Evolutionary conservation across 2,329 filamentous ascomycete genomes (phyloP), one percentile per base, ranked within the genome.

Genomic region (Ophiostoma ulmi): DNA sequence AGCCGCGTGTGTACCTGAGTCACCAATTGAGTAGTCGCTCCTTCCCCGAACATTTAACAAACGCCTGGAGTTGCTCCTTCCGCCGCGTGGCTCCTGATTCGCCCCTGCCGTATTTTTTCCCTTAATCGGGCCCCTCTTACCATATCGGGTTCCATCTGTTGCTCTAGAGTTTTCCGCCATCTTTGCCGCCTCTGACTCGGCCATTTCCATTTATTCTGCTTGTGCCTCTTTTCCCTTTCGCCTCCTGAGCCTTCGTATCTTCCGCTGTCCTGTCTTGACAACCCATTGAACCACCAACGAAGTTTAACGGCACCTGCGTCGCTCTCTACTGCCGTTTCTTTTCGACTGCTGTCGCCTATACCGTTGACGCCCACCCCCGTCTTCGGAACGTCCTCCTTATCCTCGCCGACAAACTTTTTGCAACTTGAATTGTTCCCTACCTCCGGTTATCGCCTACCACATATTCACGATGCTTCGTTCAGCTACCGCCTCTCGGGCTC

Each of bases 401-500:
- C n/a, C 39, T 36, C 63, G 20, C 2, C 63, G 63, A 65, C 63
- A 11, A 55, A 14, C 55, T 44, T n/a, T 22, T 20, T 68, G 70
- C 31, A 26, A 36, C 67, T 14, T 17, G 3, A 31, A 31, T 10
- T 35, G 11, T 20, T 22, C 8, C 72, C 73, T 48, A 10, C 31
- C 2, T 31, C 31, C 31, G 31, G 31, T 39, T 64, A 68, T 64
- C 22, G 64, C 68, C 11, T 22, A 14, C 26, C 26, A 63, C 58
- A 35, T 6, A 5, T 7, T 52, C 69, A 72, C 44, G 13, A 86
- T 86, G 84, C 82, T 86, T 75, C 83, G 83, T 75, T 76, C 76
- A 70, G 73, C 73, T 76, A 81, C 82, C 75, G 81, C 83, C 72
- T 77, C 78, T 76, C 81, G 79, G 78, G 84, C 83, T 80, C 74